Conservation (phyloP, 2,329 filamentous ascomycete genomes). For the Aureobasidium namibiae region DNA sequence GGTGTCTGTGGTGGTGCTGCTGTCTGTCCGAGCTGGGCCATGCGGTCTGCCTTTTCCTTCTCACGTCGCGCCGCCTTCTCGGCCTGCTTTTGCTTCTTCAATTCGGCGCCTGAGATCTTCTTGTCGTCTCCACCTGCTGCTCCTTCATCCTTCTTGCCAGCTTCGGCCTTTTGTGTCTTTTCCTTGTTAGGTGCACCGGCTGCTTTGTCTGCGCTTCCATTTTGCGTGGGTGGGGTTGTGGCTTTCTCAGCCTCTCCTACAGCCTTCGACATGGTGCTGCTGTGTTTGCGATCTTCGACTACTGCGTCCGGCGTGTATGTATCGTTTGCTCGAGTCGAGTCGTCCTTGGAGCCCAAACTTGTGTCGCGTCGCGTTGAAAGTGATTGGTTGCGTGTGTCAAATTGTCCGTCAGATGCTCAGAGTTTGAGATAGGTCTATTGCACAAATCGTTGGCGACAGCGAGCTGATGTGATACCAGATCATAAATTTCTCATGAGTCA, state of each 20-base stretch:
- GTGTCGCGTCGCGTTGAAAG: not conserved
- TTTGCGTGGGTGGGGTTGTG: not conserved
- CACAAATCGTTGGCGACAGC: not conserved
- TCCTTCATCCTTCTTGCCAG: slow-evolving; percentile 11
- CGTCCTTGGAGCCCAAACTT: not conserved
- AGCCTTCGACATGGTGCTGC: not conserved
- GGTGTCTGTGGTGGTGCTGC: slow-evolving; percentile 23
- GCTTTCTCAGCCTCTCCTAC: not conserved
- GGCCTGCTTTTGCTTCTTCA: slow-evolving; percentile 84
- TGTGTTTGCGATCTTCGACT: not conserved
- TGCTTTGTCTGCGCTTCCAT: slow-evolving; percentile 37
- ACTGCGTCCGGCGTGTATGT: not conserved
- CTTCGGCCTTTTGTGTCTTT: slow-evolving; percentile 11
- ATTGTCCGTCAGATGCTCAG: too few species aligned
- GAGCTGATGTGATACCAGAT: not conserved
- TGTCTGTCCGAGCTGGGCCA: slow-evolving; percentile 15
- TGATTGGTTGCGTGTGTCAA: not conserved
- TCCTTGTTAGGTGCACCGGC: slow-evolving; percentile 30
- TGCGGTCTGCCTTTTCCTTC: slow-evolving; percentile 25
- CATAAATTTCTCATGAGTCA: slow-evolving; percentile 7
- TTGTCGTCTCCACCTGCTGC: slow-evolving; percentile 16
- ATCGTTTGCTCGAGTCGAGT: not conserved
- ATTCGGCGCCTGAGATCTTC: slow-evolving; percentile 64
- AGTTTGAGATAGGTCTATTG: not conserved
- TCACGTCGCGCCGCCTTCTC: slow-evolving; percentile 84